These are phyloP conservation scores for Chrysanthemum makinoi DNA, from an alignment of 129 eudicot species.

Conservation along the genomic window DNA sequence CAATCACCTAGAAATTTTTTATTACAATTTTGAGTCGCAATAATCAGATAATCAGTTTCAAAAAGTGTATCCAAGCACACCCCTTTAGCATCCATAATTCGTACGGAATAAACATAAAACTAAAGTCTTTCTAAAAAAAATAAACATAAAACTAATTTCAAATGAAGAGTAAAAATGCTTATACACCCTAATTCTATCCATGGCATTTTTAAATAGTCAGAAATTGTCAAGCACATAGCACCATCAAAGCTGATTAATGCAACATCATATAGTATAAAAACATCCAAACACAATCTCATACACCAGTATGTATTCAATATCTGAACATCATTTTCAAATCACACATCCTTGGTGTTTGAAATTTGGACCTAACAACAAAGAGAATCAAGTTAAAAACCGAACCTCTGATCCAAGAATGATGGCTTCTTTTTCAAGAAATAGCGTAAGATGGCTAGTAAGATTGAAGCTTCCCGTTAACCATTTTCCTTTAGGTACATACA, in stretches of 20 bases:
- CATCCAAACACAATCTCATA: background rate
- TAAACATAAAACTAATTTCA: no score
- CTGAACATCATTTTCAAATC: background rate
- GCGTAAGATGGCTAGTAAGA: slow-evolving; percentile 86
- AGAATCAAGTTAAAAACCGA: slow-evolving; percentile 4
- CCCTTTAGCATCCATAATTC: no score
- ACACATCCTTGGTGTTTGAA: background rate
- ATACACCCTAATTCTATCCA: no score
- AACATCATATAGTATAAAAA: no score
- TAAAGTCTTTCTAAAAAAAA: no score
- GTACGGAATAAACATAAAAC: no score
- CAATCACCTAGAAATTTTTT: no score
- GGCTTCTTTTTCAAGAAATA: slow-evolving; percentile 77
- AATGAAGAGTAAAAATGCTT: no score
- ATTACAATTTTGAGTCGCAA: no score
- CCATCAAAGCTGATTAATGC: no score
- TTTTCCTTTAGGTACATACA: slow-evolving; percentile 71
- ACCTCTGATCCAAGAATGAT: slow-evolving; percentile 75
- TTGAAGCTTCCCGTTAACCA: slow-evolving; percentile 84
- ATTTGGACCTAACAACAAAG: background rate
- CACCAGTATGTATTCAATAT: background rate
- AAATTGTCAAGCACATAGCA: no score
- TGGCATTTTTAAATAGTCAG: no score
- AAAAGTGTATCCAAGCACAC: background rate
- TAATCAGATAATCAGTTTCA: background rate